These are phyloP conservation scores for Thermomucor indicae-seudaticae DNA, from an alignment of 371 early-diverging fungal genomes.

Conservation along the genomic window DNA sequence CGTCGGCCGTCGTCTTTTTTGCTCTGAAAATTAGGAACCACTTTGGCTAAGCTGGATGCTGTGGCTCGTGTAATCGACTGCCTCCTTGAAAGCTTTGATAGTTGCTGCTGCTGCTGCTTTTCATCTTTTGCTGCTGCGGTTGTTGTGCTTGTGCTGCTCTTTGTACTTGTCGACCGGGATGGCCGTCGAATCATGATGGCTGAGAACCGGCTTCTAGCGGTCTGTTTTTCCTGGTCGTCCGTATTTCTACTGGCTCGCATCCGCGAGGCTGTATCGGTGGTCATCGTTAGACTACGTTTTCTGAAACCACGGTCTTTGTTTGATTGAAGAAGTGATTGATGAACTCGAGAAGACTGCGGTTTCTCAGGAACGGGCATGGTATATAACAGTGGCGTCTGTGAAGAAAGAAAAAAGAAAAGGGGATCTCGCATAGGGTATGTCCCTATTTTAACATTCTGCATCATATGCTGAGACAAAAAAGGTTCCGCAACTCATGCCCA, in stretches of 20 bases:
- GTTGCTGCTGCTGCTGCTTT: background rate
- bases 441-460: no score
- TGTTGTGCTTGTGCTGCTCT: background rate
- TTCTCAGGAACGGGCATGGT: background rate
- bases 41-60: slow-evolving; percentile 18
- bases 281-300: background rate
- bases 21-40: slow-evolving; percentile 12
- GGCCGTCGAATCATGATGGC: slow-evolving; percentile 8
- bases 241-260: background rate
- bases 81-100: slow-evolving; percentile 3
- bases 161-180: slow-evolving; percentile 7
- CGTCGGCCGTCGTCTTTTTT: background rate
- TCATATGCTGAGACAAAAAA: slow-evolving; percentile 2
- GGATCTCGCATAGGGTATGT: no score
- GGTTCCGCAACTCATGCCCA: slow-evolving; percentile 4
- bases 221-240: background rate
- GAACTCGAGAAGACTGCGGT: background rate
- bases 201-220: slow-evolving; percentile 6
- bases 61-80: slow-evolving; percentile 17
- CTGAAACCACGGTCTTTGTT: no score
- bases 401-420: slow-evolving; percentile 4
- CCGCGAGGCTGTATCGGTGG: background rate
- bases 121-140: background rate
- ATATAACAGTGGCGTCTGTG: no score
- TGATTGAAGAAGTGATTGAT: no score